Evolutionary conservation across 139 green algal genomes (phyloP), one percentile per base, ranked within the genome.

Genomic region (Chlorella sp.): DNA sequence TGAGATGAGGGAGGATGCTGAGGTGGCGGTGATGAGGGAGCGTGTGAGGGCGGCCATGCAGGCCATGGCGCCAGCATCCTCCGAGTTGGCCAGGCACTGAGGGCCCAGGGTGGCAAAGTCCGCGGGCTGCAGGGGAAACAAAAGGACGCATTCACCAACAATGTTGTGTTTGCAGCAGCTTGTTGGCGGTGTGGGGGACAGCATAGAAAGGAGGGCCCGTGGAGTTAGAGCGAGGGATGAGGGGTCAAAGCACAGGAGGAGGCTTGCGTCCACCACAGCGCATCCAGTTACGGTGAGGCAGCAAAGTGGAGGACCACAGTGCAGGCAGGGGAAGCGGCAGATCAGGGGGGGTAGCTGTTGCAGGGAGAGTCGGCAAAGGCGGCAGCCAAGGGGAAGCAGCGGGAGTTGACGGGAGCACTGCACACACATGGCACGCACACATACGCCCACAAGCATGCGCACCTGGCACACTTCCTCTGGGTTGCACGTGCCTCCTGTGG

Each of bases 21-120:
- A 94, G 24, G 96, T 98, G 71, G 95, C 95, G 26, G 93, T 96
- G 40, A 96, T 95, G 40, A 98, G 86, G 81, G 88, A 91, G 40
- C 90, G 87, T 79, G 86, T 87, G 28, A 92, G 81, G 15, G 81
- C 24, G 30, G 28, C 18, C 73, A 95, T 71, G 85, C 93, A 94
- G 3, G 80, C 14, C 42, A 64, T 28, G 14, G 91, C 92, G 4
- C 19, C n/a, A 64, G 85, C 21, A 71, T 92, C 69, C 18, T 16
- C 39, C 1, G 26, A 21, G 77, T 90, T 66, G 42, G 28, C 32
- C 83, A 93, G 78, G 90, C 91, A 93, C 36, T 88, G 53, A 9
- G 39, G 37, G 15, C 88, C 88, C 66, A 84, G 57, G 53, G 68
- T 30, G 12, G 81, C 37, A 57, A 77, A 91, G n/a, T 78, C 42